A percentile compares a stretch with the other conserved stretches of the same genome.
These are phyloP conservation scores for Colletotrichum sp. DNA, from an alignment of 2,329 filamentous ascomycete genomes.

Conservation along the genomic window DNA sequence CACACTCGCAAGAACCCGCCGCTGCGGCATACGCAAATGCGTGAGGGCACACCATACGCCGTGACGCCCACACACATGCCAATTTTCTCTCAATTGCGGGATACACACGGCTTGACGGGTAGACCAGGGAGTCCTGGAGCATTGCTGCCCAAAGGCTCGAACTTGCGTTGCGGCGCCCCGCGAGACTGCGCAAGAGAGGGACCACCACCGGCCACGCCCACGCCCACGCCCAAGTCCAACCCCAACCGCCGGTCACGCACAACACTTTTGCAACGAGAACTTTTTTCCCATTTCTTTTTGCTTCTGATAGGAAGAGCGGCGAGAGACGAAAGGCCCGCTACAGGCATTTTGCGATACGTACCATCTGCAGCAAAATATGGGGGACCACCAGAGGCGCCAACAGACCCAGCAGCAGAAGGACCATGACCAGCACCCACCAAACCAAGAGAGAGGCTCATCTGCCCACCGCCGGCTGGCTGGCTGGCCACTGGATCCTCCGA, in stretches of 20 bases:
- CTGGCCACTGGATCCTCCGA: background rate
- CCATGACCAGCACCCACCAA: background rate
- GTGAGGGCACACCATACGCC: background rate
- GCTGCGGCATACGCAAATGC: constrained; percentile 9
- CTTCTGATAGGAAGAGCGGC: constrained; percentile 14
- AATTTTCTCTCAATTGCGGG: background rate
- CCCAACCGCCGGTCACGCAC: constrained; percentile 4
- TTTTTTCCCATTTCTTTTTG: background rate
- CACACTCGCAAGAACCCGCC: background rate
- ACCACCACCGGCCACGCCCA: background rate
- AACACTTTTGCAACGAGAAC: background rate
- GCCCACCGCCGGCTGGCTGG: background rate
- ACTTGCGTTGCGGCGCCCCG: constrained; percentile 11
- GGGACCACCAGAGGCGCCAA: background rate
- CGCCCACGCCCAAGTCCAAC: background rate
- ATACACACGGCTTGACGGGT: background rate
- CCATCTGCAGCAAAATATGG: background rate
- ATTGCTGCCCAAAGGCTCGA: constrained; percentile 24
- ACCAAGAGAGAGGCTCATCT: background rate
- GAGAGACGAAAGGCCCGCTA: background rate
- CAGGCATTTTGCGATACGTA: background rate
- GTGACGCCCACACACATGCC: background rate
- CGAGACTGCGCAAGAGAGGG: constrained; percentile 18
- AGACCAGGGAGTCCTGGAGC: constrained; percentile 18
- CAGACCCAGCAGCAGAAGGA: background rate